A percentile compares a stretch with the other conserved stretches of the same genome.
Evolutionary conservation across 2,329 filamentous ascomycete genomes (phyloP).

Genomic region (Mariannaea elegans): DNA sequence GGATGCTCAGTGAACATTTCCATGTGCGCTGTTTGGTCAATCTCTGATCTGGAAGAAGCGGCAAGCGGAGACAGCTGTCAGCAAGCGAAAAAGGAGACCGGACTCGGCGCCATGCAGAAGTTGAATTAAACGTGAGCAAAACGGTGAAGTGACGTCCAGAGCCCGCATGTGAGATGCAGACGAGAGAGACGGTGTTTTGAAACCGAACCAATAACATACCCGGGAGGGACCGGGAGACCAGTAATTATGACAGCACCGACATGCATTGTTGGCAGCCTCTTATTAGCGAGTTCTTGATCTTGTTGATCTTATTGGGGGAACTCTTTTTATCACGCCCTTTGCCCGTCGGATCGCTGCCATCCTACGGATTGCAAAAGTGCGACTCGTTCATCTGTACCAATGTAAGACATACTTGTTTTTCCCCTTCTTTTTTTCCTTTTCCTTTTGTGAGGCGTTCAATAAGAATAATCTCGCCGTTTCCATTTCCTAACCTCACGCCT

Average conservation of each 20-base stretch:
- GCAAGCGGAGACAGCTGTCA: constrained; percentile 14
- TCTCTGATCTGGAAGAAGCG: not conserved
- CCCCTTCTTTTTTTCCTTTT: no score
- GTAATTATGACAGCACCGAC: constrained; percentile 15
- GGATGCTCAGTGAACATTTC: not conserved
- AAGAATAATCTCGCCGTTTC: not conserved
- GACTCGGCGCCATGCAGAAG: constrained; percentile 19
- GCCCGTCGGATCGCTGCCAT: not conserved
- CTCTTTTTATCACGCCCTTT: not conserved
- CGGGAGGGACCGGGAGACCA: constrained; percentile 13
- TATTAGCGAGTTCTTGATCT: not conserved
- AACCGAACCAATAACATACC: constrained; percentile 14
- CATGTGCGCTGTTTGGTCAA: not conserved
- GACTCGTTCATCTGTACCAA: not conserved
- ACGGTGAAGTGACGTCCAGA: constrained; percentile 10
- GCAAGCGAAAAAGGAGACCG: constrained; percentile 15
- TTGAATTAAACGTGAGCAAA: constrained; percentile 21
- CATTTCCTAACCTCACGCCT: not conserved
- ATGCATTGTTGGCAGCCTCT: constrained; percentile 11
- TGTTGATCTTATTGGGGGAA: constrained; percentile 7
- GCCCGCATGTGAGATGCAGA: constrained; percentile 17
- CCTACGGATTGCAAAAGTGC: not conserved
- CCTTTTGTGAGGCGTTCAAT: not conserved
- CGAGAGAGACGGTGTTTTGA: constrained; percentile 1
- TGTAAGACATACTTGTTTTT: not conserved